These are phyloP conservation scores for Colletotrichum australisinense DNA, from an alignment of 2,329 filamentous ascomycete species.

Conservation along the genomic window DNA sequence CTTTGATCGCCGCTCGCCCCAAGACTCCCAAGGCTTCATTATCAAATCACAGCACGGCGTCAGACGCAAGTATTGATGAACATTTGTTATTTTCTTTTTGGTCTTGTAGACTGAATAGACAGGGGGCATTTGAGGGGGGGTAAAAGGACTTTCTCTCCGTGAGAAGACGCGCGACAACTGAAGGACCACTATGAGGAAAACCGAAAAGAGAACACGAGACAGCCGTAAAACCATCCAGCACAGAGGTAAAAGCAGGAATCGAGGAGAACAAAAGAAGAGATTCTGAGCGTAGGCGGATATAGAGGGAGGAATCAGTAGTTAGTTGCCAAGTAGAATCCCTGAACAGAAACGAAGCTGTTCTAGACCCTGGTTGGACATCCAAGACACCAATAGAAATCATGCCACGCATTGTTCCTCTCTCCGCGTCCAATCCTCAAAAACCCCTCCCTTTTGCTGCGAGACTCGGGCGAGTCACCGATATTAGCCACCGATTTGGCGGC, in stretches of 20 bases:
- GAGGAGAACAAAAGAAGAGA: conserved; percentile 30
- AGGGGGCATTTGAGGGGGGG: conserved; percentile 33
- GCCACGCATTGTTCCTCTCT: conserved; percentile 52
- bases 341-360: conserved; percentile 11
- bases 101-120: conserved; percentile 37
- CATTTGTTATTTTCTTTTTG: conserved; percentile 37
- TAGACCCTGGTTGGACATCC: conserved; percentile 26
- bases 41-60: not conserved
- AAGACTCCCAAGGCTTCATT: not conserved
- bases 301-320: conserved; percentile 30
- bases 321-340: conserved; percentile 27
- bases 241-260: conserved; percentile 32
- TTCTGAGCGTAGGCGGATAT: conserved; percentile 25
- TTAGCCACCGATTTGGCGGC: conserved; percentile 46
- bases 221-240: conserved; percentile 38
- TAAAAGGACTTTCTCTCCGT: conserved; percentile 30
- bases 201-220: conserved; percentile 36
- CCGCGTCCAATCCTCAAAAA: conserved; percentile 49
- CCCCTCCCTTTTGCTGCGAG: conserved; percentile 47
- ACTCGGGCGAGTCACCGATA: conserved; percentile 38
- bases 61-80: conserved; percentile 28
- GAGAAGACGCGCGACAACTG: conserved; percentile 32
- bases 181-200: conserved; percentile 36
- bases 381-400: conserved; percentile 41
- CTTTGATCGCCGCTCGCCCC: not conserved